Conservation (phyloP, 768 basidiomycete species). For the Pulveroboletus sp. region DNA sequence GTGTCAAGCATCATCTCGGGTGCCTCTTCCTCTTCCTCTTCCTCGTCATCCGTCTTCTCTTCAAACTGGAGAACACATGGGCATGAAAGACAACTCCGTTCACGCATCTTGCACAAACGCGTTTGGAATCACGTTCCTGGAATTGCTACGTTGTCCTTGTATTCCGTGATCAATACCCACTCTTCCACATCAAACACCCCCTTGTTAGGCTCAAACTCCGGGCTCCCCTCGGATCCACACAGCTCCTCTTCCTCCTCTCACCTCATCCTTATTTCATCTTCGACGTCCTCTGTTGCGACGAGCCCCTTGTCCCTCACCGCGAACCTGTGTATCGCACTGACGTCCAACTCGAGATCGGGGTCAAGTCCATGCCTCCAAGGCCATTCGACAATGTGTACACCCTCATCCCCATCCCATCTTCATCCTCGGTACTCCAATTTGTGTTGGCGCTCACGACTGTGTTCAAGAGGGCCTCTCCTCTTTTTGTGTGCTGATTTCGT, state of each 20-base stretch:
- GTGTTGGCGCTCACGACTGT: slow-evolving; percentile 23
- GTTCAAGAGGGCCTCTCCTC: slow-evolving; percentile 13
- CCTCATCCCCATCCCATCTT: slow-evolving; percentile 30
- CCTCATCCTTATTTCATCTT: slow-evolving; percentile 48
- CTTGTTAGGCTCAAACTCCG: slow-evolving; percentile 27
- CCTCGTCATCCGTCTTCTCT: slow-evolving; percentile 22
- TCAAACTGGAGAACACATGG: slow-evolving; percentile 8
- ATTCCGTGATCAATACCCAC: slow-evolving; percentile 38
- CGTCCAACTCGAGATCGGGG: slow-evolving; percentile 46
- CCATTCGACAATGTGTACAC: slow-evolving; percentile 29
- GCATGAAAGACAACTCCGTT: slow-evolving; percentile 14
- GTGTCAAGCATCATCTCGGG: slow-evolving; percentile 14
- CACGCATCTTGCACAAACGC: slow-evolving; percentile 33
- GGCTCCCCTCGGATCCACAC: slow-evolving; percentile 22
- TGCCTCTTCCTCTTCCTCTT: slow-evolving; percentile 30
- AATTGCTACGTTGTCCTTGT: slow-evolving; percentile 33
- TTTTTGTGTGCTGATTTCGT: slow-evolving; percentile 24
- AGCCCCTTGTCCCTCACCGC: slow-evolving; percentile 49
- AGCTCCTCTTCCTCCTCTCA: slow-evolving; percentile 46
- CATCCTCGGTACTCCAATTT: slow-evolving; percentile 55
- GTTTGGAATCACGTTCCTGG: slow-evolving; percentile 37
- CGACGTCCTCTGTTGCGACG: slow-evolving; percentile 65
- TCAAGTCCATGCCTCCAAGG: slow-evolving; percentile 66
- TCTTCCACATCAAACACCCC: slow-evolving; percentile 40
- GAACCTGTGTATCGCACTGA: slow-evolving; percentile 53